These are phyloP conservation scores for Yamadazyma philogaea DNA, from an alignment of 805 yeast species.

Conservation along the genomic window DNA sequence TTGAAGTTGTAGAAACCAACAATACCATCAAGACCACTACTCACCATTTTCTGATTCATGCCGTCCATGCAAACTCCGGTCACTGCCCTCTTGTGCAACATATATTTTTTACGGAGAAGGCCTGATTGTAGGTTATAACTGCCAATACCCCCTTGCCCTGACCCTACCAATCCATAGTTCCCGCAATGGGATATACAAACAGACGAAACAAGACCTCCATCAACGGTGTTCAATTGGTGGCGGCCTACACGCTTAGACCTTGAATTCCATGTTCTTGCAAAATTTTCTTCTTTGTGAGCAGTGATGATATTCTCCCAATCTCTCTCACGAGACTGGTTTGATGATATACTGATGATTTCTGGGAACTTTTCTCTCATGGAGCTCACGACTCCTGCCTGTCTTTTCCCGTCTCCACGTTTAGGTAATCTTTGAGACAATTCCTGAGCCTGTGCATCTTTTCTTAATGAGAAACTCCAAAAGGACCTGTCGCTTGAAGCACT, in stretches of 20 bases:
- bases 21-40: constrained; percentile 84
- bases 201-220: constrained; percentile 68
- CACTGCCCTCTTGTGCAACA: constrained; percentile 71
- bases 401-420: constrained; percentile 27
- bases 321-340: constrained; percentile 71
- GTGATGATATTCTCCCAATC: constrained; percentile 94
- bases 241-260: constrained; percentile 77
- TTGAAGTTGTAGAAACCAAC: constrained; percentile 86
- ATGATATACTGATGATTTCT: constrained; percentile 66
- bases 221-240: constrained; percentile 67
- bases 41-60: constrained; percentile 83
- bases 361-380: constrained; percentile 69
- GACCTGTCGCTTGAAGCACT: constrained; percentile 86
- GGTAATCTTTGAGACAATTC: constrained; percentile 78
- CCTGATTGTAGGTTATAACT: constrained; percentile 93
- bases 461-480: constrained; percentile 86
- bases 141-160: constrained; percentile 79
- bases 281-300: constrained; percentile 76
- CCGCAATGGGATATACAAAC: constrained; percentile 90
- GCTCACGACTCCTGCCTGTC: constrained; percentile 55
- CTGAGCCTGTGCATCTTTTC: constrained; percentile 96
- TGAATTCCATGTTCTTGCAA: constrained; percentile 91
- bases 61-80: constrained; percentile 90
- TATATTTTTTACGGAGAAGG: constrained; percentile 63
- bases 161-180: constrained; percentile 89